These are phyloP conservation scores for Pelargonium cotyledonis DNA, from an alignment of 441 rosid species.

Conservation along the genomic window DNA sequence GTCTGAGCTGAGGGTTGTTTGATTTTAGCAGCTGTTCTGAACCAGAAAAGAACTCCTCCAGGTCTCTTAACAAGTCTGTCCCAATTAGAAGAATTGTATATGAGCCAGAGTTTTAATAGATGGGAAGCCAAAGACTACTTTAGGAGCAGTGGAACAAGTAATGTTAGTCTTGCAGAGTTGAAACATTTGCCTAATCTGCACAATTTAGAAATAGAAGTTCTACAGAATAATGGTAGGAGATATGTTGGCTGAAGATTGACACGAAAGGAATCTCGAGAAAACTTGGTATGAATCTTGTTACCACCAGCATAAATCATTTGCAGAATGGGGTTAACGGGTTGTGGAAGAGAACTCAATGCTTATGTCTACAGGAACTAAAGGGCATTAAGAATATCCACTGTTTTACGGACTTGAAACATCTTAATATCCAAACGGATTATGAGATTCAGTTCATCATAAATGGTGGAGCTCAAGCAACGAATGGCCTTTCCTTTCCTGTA, in stretches of 20 bases:
- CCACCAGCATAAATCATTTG: neutral
- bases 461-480: too few relatives aligned
- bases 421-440: neutral
- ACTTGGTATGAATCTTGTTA: neutral
- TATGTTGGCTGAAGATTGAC: neutral
- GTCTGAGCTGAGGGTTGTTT: conserved; percentile 17
- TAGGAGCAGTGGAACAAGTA: neutral
- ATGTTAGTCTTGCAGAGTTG: neutral
- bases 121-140: conserved; percentile 16
- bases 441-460: neutral
- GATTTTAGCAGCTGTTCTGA: conserved; percentile 16
- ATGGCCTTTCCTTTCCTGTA: neutral
- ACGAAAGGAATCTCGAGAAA: neutral
- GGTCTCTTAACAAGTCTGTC: conserved; percentile 20
- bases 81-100: conserved; percentile 19
- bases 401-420: neutral
- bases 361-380: conserved; percentile 14
- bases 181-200: too few relatives aligned
- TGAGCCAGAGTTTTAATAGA: conserved; percentile 1
- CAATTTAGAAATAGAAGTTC: too few relatives aligned
- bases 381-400: conserved; percentile 14
- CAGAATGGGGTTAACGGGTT: conserved; percentile 10
- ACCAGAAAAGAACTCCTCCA: conserved; percentile 9
- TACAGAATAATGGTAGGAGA: too few relatives aligned
- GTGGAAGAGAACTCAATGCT: conserved; percentile 17